Evolutionary conservation across 139 green algal genomes (phyloP).

Genomic region (Zygnema circumcarinatum): DNA sequence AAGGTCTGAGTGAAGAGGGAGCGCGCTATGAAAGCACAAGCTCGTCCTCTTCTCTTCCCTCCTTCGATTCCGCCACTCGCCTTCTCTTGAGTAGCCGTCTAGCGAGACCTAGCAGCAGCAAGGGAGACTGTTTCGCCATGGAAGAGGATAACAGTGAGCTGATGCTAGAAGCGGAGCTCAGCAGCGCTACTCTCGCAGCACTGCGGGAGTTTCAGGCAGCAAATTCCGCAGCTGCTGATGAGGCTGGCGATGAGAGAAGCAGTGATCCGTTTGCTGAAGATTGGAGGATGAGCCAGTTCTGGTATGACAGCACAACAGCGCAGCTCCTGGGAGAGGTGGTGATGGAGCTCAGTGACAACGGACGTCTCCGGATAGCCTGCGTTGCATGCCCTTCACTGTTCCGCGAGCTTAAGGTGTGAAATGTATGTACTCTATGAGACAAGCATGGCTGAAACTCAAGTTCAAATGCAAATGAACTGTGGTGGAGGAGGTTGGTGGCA

Average conservation of each 20-base stretch:
- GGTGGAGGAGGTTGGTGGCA: no score
- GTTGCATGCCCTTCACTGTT: slow-evolving; percentile 66
- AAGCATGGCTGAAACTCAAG: no score
- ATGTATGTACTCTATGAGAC: slow-evolving; percentile 16
- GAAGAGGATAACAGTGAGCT: no score
- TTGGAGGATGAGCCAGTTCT: slow-evolving; percentile 69
- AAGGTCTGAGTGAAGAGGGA: no score
- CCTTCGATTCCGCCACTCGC: no score
- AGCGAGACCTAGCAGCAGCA: no score
- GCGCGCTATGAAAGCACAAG: no score
- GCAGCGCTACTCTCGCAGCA: slow-evolving; percentile 31
- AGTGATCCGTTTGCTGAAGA: slow-evolving; percentile 64
- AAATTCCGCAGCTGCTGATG: not conserved
- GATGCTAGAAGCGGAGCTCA: slow-evolving; percentile 33
- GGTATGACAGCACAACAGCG: slow-evolving; percentile 65
- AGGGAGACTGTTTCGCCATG: no score
- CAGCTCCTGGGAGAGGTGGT: slow-evolving; percentile 55
- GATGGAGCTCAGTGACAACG: not conserved
- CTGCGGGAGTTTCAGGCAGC: slow-evolving; percentile 47
- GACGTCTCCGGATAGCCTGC: slow-evolving; percentile 46
- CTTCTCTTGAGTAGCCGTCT: no score
- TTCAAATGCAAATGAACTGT: no score
- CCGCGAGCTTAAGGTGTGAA: slow-evolving; percentile 11
- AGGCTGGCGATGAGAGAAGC: slow-evolving; percentile 15
- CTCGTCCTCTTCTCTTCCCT: no score